Evolutionary conservation across 495 filamentous ascomycete genomes (phyloP), one percentile per base, ranked within the genome.

Genomic region (Immersiella caudata): DNA sequence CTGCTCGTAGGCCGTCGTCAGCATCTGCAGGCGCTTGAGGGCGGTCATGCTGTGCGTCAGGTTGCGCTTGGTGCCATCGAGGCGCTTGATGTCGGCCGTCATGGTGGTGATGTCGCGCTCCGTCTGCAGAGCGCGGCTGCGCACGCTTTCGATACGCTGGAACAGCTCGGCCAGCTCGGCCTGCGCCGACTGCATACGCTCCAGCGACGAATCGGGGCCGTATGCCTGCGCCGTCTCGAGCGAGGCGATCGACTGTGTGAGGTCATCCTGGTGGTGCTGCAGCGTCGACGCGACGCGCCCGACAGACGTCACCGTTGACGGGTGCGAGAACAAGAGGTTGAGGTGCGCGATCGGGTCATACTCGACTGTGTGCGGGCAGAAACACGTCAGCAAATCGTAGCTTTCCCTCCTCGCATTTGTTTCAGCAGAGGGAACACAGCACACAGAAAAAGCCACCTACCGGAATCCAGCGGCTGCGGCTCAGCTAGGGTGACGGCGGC

Each of bases 81-180:
- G 84, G 71, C 94, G 89, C 79, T 99, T 99, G 78, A 99, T 99
- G 74, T 99, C 96, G 64, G 95, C 94, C 56, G 95, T 99, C 95
- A 99, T 99, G 67, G 94, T 92, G 65, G 94, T 97, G 76, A 99
- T 99, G 51, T 93, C 88, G 73, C 93, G 90, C 80, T 99, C 96
- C 12, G 95, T 97, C 83, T 92, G 88, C 71, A 93, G 85, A 22
- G 95, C 95, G 67, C 94, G 87, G 75, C 90, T 90, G 67, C 96
- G 91, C 26, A 99, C 95, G 68, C 87, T 91, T 79, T 98, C 95
- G 76, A 99, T 97, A 81, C 95, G 97, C 74, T 89, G 90, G 84
- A 99, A 96, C 54, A 99, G 86, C 64, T 91, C 88, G 7, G 89
- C 89, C 61, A 99, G 85, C 79, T 98, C 95, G 18, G 87, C 87